phyloP scores from a whole-genome alignment of 2,329 filamentous ascomycete species.

The Fusarium euwallaceae region DNA sequence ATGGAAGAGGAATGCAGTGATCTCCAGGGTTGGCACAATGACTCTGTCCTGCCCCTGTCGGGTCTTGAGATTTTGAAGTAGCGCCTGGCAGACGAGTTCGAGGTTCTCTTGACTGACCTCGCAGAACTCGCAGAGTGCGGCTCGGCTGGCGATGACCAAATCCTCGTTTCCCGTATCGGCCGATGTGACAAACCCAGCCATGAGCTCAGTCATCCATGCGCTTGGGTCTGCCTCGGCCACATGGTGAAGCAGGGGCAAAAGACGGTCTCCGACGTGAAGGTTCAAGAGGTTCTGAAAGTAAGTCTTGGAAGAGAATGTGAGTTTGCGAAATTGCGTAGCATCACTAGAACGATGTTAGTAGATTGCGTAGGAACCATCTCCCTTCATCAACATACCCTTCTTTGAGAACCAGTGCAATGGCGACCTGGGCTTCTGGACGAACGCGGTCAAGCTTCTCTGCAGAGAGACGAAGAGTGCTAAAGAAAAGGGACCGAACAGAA shows the following conservation, averaged over 20 bases:
- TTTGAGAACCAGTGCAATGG: slow-evolving; percentile 61
- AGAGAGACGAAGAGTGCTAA: slow-evolving; percentile 74
- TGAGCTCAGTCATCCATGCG: slow-evolving; percentile 64
- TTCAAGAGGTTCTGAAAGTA: slow-evolving; percentile 71
- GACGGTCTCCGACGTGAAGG: slow-evolving; percentile 55
- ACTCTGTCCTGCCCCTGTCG: slow-evolving; percentile 76
- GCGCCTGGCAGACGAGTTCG: slow-evolving; percentile 61
- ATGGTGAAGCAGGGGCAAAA: slow-evolving; percentile 54
- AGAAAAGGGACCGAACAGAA: slow-evolving; percentile 59
- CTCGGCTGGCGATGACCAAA: slow-evolving; percentile 76
- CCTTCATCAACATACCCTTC: slow-evolving; percentile 56
- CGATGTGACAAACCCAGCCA: slow-evolving; percentile 78
- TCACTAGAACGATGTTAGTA: slow-evolving; percentile 51
- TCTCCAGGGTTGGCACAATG: slow-evolving; percentile 80
- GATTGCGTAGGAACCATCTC: background rate
- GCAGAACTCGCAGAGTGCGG: slow-evolving; percentile 72
- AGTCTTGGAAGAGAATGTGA: slow-evolving; percentile 68
- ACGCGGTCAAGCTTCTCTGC: slow-evolving; percentile 93
- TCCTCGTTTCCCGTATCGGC: slow-evolving; percentile 84
- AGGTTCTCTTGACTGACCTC: slow-evolving; percentile 55
- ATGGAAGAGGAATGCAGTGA: slow-evolving; percentile 82
- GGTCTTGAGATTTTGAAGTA: slow-evolving; percentile 67
- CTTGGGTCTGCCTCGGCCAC: slow-evolving; percentile 50
- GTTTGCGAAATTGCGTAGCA: slow-evolving; percentile 50
- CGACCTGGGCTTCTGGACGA: slow-evolving; percentile 73